Conservation (phyloP, 2,329 filamentous ascomycete genomes). For the Geosmithia flava region DNA sequence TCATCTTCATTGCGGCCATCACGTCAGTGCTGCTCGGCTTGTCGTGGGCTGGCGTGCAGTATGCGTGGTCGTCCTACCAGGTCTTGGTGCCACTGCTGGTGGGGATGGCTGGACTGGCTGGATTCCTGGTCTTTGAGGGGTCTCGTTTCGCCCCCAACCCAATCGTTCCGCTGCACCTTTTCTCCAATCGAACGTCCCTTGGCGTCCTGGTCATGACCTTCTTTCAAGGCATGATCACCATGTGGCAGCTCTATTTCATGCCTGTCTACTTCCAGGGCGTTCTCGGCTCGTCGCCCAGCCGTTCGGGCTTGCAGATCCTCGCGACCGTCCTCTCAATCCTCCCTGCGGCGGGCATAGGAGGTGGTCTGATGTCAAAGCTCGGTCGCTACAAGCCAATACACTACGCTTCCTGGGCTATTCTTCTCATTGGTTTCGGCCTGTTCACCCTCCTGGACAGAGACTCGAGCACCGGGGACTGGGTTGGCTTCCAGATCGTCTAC, state of each 20-base stretch:
- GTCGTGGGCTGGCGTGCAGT: constrained; percentile 5
- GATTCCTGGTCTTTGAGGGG: constrained; percentile 15
- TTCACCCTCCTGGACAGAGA: constrained; percentile 21
- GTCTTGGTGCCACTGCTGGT: constrained; percentile 19
- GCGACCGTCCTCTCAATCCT: constrained; percentile 15
- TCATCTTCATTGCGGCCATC: constrained; percentile 20
- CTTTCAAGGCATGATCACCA: constrained; percentile 11
- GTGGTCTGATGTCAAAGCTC: constrained; percentile 14
- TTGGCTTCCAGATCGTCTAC: constrained; percentile 23
- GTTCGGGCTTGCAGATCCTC: constrained; percentile 20
- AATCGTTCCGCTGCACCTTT: constrained; percentile 10
- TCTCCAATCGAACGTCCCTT: constrained; percentile 8
- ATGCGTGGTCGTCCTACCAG: constrained; percentile 2
- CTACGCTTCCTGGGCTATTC: constrained; percentile 20
- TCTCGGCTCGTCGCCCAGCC: constrained; percentile 14
- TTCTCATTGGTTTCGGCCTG: constrained; percentile 26
- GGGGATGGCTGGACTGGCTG: constrained; percentile 17
- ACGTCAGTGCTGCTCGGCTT: constrained; percentile 9
- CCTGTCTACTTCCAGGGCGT: constrained; percentile 35
- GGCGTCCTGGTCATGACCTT: constrained; percentile 12
- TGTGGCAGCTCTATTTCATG: constrained; percentile 26
- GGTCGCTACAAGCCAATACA: constrained; percentile 22
- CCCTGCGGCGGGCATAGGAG: constrained; percentile 12
- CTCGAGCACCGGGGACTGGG: constrained; percentile 21
- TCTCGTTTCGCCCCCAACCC: constrained; percentile 8